Percentiles rank a stretch among this genome's conserved stretches.
phyloP scores from a whole-genome alignment of 345 rosid genomes.

The Pugionium cornutum region DNA sequence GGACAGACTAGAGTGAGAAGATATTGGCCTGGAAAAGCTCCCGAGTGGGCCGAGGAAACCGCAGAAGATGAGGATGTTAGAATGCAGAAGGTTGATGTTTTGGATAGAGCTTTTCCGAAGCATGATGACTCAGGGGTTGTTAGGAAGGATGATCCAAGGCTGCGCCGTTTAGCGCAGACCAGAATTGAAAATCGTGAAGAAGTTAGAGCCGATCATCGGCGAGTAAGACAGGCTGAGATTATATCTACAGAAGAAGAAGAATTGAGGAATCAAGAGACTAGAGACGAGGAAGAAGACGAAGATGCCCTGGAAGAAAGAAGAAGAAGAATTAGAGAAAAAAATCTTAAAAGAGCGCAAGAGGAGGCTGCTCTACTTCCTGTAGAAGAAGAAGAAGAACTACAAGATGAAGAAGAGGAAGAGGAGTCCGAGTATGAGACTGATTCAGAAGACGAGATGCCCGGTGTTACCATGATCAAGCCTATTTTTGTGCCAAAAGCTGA shows the following conservation, averaged over 20 bases:
- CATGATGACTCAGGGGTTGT: constrained; percentile 43
- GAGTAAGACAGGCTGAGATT: constrained; percentile 66
- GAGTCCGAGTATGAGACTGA: constrained; percentile 78
- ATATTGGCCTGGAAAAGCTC: constrained; percentile 81
- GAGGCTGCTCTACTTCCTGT: constrained; percentile 56
- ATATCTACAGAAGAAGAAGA: constrained; percentile 64
- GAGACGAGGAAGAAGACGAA: constrained; percentile 63
- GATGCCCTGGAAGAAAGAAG: constrained; percentile 62
- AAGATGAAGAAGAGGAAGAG: constrained; percentile 71
- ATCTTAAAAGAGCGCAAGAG: constrained; percentile 55
- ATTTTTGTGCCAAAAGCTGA: constrained; percentile 68
- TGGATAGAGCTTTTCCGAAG: constrained; percentile 60
- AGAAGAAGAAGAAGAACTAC: constrained; percentile 64
- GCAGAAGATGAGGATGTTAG: constrained; percentile 66
- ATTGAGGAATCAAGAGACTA: constrained; percentile 44
- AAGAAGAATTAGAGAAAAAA: constrained; percentile 57
- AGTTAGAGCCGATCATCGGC: constrained; percentile 68
- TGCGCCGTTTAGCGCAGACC: constrained; percentile 69
- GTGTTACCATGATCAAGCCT: constrained; percentile 68
- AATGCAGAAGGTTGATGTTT: constrained; percentile 49
- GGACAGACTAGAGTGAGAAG: constrained; percentile 71
- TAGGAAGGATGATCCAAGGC: constrained; percentile 61
- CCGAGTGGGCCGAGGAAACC: constrained; percentile 68
- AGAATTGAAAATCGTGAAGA: constrained; percentile 62
- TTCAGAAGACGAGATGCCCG: constrained; percentile 62